Evolutionary conservation across 768 basidiomycete species (phyloP), one percentile per base, ranked within the genome.

Genomic region (Tylopilus subfusipes): DNA sequence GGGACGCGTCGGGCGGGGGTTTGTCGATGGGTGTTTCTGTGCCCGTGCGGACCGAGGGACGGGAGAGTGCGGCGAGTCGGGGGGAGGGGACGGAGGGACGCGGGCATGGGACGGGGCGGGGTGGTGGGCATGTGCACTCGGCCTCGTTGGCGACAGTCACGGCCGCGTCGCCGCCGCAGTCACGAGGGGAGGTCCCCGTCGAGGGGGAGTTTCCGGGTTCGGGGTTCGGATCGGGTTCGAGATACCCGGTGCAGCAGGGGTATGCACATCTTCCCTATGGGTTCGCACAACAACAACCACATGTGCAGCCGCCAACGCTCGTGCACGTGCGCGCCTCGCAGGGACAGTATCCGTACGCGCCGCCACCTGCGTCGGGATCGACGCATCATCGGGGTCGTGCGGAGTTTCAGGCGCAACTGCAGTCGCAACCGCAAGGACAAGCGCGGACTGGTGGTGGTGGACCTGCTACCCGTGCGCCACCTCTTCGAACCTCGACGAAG

Each of bases 81-180:
- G 40, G 34, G 11, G 52, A 55, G 21, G 43, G 31, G 22, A 4
- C 2, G 8, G 46, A 29, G 27, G 52, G 33, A n/a, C 50, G 42
- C 4, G 43, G 27, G 29, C 39, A 36, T 3, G 19, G 36, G 9
- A 53, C 29, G 16, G 43, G 31, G 18, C 58, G 34, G 11, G 46
- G 48, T 2, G 0, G 38, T 2, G 11, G 56, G 4, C 68, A 70
- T 22, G 46, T 52, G 19, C 55, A 63, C 24, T 70, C 68, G 4
- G 29, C 59, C 22, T 70, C 68, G 12, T 3, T 66, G 13, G 62
- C 66, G 10, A 70, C 70, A 25, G 54, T 70, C n/a, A n/a, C n/a
- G 5, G 60, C 60, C 6, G 62, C 42, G 8, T 62, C 66, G 2
- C 53, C 65, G 3, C 57, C 45, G 9, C 58, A 53, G 39, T 27